Percentiles rank a stretch among this genome's conserved stretches.
phyloP scores from a whole-genome alignment of 2,329 filamentous ascomycete genomes.

The Verticillium dahliae region DNA sequence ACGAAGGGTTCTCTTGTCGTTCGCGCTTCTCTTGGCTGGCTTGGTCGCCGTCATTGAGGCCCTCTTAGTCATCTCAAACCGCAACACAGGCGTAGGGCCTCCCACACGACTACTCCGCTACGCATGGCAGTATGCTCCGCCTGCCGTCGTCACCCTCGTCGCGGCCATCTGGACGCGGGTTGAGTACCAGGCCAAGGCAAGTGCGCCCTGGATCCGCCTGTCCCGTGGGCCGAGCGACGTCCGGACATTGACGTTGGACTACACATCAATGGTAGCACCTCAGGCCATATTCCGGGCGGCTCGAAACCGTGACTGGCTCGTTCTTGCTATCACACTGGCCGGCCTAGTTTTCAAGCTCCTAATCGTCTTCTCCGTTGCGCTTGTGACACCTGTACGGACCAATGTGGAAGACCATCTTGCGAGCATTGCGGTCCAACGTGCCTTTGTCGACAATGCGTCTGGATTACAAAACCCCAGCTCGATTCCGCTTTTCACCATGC shows the following conservation, averaged over 20 bases:
- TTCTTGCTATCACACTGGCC: constrained; percentile 17
- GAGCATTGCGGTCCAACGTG: constrained; percentile 17
- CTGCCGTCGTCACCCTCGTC: constrained; percentile 23
- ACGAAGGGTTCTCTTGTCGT: constrained; percentile 21
- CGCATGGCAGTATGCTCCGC: constrained; percentile 28
- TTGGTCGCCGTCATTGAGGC: constrained; percentile 22
- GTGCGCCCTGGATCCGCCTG: constrained; percentile 30
- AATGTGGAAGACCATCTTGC: constrained; percentile 15
- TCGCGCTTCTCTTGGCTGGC: constrained; percentile 19
- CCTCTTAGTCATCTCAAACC: constrained; percentile 21
- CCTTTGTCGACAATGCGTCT: constrained; percentile 22
- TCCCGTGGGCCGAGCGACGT: constrained; percentile 18
- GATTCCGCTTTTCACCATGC: constrained; percentile 18
- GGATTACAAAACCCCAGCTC: not conserved
- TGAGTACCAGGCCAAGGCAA: constrained; percentile 29
- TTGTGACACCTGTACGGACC: constrained; percentile 25
- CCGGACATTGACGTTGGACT: constrained; percentile 29
- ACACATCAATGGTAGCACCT: constrained; percentile 22
- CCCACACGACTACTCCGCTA: constrained; percentile 20
- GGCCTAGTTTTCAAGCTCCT: constrained; percentile 24
- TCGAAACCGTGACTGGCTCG: constrained; percentile 26
- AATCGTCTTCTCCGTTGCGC: constrained; percentile 26
- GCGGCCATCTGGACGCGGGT: constrained; percentile 27
- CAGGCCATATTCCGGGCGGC: constrained; percentile 19
- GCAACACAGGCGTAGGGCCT: constrained; percentile 20